Base-by-base conservation (phyloP, 2,329 filamentous ascomycete species). In the Ophiostoma sp. region DNA sequence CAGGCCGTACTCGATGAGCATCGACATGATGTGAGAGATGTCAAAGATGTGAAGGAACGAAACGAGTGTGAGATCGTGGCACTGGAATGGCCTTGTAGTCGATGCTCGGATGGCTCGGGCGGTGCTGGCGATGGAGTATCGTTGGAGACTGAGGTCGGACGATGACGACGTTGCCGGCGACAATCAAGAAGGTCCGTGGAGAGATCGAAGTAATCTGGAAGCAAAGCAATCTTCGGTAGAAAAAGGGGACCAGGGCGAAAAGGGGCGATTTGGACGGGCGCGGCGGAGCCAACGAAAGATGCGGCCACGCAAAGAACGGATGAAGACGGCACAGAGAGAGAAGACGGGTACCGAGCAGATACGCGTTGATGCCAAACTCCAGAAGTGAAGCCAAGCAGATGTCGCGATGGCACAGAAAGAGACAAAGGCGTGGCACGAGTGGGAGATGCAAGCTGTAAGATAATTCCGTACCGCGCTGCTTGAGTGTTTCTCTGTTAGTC, bases 1-100 rank as follows among this genome's bases (percentile, higher is more conserved):
- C 14, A 71, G 18, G 67, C 72, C 72, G 9, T 66, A 70, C 6
- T 72, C 70, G 45, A 70, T 71, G 5, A 65, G 52, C 12, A 64
- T 3, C 14, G 67, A 68, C 65, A 69, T 66, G 62, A 1, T 16
- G 66, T 38, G 41, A 36, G 11, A 14, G 55, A 8, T 12, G 14
- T 3, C 0, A 2, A n/a, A 16, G 14, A 62, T 8, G 38, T 7
- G 36, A 3, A 6, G 42, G 16, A 27, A 27, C 27, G 27, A 27
- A 27, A 27, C 27, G 27, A 27, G 27, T 27, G 27, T 27, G 27
- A 27, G 27, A 27, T 27, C 27, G 27, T 27, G 27, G 27, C 27
- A 27, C 27, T 2, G 6, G 12, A 16, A 11, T 36, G n/a, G 16
- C 27, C 27, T 27, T 9, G 27, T 9, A 11, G 18, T 18, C 47